Percentiles rank a stretch among this genome's conserved stretches.
Evolutionary conservation across 371 early-diverging fungal genomes (phyloP).

Genomic region (Coemansia sp.): DNA sequence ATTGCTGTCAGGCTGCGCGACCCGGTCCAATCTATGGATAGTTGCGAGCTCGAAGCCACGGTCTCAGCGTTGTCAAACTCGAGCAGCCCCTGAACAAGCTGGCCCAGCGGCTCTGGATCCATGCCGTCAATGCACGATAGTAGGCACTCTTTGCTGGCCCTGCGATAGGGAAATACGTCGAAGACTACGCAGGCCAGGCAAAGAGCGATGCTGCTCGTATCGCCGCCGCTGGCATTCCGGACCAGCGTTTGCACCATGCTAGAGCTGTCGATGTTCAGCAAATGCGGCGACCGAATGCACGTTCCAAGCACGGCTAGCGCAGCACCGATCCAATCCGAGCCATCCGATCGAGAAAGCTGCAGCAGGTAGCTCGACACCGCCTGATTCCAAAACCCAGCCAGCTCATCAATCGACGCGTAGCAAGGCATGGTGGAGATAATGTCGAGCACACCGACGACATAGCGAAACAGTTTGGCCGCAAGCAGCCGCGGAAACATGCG

Average conservation of each 20-base stretch:
- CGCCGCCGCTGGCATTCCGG: background rate
- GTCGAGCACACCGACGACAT: conserved; percentile 26
- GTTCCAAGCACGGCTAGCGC: conserved; percentile 21
- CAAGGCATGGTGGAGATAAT: conserved; percentile 14
- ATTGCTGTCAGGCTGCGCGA: conserved; percentile 29
- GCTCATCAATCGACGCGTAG: conserved; percentile 13
- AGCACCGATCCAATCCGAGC: conserved; percentile 11
- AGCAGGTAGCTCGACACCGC: conserved; percentile 17
- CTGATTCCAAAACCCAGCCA: conserved; percentile 42
- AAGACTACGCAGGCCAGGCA: conserved; percentile 22
- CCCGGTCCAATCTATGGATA: conserved; percentile 25
- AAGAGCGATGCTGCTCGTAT: background rate
- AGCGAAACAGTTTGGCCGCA: conserved; percentile 17
- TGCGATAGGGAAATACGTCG: conserved; percentile 16
- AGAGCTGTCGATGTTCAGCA: conserved; percentile 20
- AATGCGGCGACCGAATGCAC: conserved; percentile 30
- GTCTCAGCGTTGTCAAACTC: conserved; percentile 20
- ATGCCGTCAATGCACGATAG: conserved; percentile 1
- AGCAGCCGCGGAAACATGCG: conserved; percentile 53
- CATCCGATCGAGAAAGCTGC: conserved; percentile 2
- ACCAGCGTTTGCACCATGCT: conserved; percentile 10
- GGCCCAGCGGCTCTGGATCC: conserved; percentile 12
- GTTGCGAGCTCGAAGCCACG: background rate
- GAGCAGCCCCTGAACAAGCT: conserved; percentile 15
- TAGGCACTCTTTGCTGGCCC: conserved; percentile 5